Conservation (phyloP, 176 grass and related monocot genomes). For the Melocanna baccifera region DNA sequence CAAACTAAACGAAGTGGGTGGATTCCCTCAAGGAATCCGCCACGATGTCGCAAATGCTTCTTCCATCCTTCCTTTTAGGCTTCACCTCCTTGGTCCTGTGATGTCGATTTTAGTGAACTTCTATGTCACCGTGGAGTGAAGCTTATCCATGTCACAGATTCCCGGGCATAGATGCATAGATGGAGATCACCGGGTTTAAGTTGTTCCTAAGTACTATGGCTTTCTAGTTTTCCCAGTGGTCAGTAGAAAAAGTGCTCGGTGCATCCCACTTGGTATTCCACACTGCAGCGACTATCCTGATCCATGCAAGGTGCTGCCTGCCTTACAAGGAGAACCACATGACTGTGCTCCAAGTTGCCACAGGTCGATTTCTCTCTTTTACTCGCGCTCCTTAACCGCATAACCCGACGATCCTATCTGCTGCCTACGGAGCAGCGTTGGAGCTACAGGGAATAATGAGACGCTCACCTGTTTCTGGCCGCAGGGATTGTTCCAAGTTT, state of each 20-base stretch:
- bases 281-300: neutral
- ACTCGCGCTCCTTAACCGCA: conserved; percentile 17
- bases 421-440: neutral
- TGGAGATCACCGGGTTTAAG: neutral
- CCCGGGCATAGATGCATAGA: conserved; percentile 14
- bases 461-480: conserved; percentile 5
- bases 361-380: conserved; percentile 3
- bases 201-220: neutral
- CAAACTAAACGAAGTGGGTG: neutral
- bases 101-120: conserved; percentile 19
- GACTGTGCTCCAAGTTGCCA: neutral
- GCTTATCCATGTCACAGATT: neutral
- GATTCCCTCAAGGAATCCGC: neutral
- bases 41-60: neutral
- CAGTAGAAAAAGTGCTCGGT: neutral
- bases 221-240: neutral
- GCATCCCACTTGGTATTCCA: neutral
- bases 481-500: neutral
- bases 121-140: neutral
- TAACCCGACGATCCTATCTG: conserved; percentile 39
- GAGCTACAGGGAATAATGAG: neutral
- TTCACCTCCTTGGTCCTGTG: neutral
- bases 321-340: neutral
- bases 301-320: conserved; percentile 16
- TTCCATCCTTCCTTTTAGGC: neutral